Base-by-base conservation (phyloP, 1,284 basidiomycete species). In the Marasmius sp. region DNA sequence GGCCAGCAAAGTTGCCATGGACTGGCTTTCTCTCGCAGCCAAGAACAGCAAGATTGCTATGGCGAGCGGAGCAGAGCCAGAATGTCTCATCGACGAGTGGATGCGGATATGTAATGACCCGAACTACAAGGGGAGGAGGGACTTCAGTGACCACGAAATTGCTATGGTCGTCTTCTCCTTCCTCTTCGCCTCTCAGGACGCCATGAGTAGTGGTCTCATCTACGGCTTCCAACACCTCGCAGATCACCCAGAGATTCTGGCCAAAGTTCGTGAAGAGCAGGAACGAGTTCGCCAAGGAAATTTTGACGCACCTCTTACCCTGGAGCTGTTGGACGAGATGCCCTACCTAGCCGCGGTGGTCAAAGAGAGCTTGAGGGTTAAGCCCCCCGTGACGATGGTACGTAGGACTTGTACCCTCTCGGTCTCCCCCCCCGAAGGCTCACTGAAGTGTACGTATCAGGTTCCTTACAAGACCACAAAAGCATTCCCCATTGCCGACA, bases 111-210 rank as follows among this genome's bases (percentile, higher is more conserved):
- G 98, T 75, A 82, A 83, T 22, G 83, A 88, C 49, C 87, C 90
- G 7, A 74, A 75, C 27, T 89, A 88, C 74, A 94, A 93, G 73
- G 91, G 92, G 66, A 86, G 87, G 62, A 85, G 85, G 66, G 94
- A 98, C 69, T 98, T 97, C 78, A 93, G 88, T 64, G 92, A 98
- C 76, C 85, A 87, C 69, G 97, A 99, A 78, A 99, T 99, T 85
- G 95, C 90, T 37, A 94, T 98, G 90, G 95, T 97, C 67, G 78
- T 97, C 47, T 88, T 99, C 71, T 95, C 93, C 20, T 99, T 99
- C 89, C 81, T 99, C 62, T 99, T 99, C 71, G 97, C 97, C 9
- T 94, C 92, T 33, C 97, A 99, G 80, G 97, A 99, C 74, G 97
- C 97, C 64, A 98, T 99, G 97, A 94, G 93, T 72, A 92, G 89